Percentiles rank a stretch among this genome's conserved stretches.
phyloP scores from a whole-genome alignment of 75 land plant genomes.

The Sequoia sempervirens region DNA sequence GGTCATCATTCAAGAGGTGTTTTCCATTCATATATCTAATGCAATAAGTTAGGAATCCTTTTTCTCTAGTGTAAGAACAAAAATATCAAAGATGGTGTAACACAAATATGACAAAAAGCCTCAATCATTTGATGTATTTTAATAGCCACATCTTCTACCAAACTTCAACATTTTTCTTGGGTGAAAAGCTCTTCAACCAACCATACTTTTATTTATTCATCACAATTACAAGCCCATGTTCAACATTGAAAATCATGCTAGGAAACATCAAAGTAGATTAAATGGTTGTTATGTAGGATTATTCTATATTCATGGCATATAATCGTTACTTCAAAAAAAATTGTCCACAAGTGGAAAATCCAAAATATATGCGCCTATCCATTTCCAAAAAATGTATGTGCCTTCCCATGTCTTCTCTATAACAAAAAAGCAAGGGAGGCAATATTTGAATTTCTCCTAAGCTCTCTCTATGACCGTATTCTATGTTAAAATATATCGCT shows the following conservation, averaged over 20 bases:
- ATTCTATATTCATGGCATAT: too few relatives aligned
- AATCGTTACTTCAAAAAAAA: too few relatives aligned
- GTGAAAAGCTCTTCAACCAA: not conserved
- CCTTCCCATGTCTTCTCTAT: not conserved
- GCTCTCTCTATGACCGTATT: not conserved
- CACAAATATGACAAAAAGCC: too few relatives aligned
- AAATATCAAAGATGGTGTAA: too few relatives aligned
- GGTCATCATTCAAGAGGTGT: too few relatives aligned
- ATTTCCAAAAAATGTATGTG: too few relatives aligned
- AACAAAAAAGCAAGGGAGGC: not conserved
- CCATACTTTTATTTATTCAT: not conserved
- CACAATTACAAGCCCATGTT: not conserved
- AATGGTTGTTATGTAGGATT: not conserved
- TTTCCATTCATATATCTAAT: too few relatives aligned
- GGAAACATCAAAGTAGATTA: not conserved
- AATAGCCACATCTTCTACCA: not conserved
- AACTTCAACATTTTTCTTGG: not conserved
- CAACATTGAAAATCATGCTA: not conserved
- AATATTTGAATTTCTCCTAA: not conserved
- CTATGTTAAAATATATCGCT: not conserved
- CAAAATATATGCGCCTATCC: too few relatives aligned
- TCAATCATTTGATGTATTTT: too few relatives aligned
- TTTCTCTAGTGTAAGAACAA: too few relatives aligned
- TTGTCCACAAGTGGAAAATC: too few relatives aligned
- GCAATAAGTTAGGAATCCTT: too few relatives aligned